Conservation (phyloP, 177 flowering plant species). For the Tripterygium wilfordii region DNA sequence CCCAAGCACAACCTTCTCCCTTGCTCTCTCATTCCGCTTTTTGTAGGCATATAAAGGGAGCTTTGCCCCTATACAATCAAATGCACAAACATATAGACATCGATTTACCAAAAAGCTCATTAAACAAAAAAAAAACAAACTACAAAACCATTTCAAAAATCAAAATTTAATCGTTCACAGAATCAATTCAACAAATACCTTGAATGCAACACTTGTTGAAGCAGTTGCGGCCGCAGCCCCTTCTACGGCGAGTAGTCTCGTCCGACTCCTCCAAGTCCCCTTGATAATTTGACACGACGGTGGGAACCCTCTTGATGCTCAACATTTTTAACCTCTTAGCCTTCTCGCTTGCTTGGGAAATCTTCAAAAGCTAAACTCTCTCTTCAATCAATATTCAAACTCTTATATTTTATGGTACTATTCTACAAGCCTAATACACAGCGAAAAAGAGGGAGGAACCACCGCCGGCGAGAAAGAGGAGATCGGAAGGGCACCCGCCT, state of each 20-base stretch:
- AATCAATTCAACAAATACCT: conserved; percentile 32
- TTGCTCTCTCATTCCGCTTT: conserved; percentile 21
- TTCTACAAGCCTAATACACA: neutral
- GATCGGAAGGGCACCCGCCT: conserved; percentile 90
- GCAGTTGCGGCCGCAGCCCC: conserved; percentile 78
- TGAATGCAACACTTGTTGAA: conserved; percentile 62
- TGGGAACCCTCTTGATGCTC: conserved; percentile 83
- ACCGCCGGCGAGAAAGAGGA: conserved; percentile 90
- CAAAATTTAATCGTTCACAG: neutral
- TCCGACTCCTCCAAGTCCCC: conserved; percentile 54
- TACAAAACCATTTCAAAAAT: neutral
- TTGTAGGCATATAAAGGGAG: conserved; percentile 65
- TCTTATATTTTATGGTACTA: too few species aligned
- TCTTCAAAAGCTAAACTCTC: neutral
- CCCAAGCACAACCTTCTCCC: conserved; percentile 10
- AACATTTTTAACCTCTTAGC: conserved; percentile 28
- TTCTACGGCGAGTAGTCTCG: conserved; percentile 14
- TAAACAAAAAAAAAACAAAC: neutral
- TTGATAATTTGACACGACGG: conserved; percentile 77
- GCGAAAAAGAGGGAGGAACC: conserved; percentile 23
- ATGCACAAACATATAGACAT: neutral
- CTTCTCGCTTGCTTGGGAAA: neutral
- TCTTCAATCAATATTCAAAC: neutral
- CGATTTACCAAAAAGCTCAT: neutral
- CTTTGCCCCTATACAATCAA: conserved; percentile 43